A percentile compares a stretch with the other conserved stretches of the same genome.
Conservation (phyloP, 148 eudicot species). For the Rhododendron kiyosumense region DNA sequence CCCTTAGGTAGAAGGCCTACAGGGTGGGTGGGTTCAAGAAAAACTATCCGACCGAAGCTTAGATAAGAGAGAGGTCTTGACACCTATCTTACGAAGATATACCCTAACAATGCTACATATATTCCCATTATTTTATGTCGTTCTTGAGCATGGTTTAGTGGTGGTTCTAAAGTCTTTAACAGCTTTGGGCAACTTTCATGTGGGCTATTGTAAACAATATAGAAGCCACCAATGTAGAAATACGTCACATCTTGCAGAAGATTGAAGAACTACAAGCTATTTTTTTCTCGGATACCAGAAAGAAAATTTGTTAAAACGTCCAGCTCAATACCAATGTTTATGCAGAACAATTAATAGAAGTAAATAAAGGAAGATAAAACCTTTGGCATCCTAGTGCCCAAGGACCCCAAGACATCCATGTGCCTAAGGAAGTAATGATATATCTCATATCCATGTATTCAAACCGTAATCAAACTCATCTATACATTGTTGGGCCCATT, state of each 20-base stretch:
- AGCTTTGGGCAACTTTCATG: background rate
- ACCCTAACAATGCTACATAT: background rate
- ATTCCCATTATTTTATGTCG: background rate
- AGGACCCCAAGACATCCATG: too few relatives aligned
- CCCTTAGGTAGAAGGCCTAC: background rate
- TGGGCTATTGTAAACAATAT: background rate
- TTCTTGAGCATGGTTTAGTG: background rate
- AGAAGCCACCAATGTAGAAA: background rate
- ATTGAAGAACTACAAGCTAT: background rate
- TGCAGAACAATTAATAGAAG: too few relatives aligned
- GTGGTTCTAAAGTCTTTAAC: background rate
- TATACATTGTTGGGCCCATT: too few relatives aligned
- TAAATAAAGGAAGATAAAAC: too few relatives aligned
- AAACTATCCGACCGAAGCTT: background rate
- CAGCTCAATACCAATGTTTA: background rate
- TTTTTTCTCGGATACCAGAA: background rate
- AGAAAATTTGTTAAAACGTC: background rate
- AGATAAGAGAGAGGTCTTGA: background rate
- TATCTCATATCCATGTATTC: too few relatives aligned
- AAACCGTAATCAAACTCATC: too few relatives aligned
- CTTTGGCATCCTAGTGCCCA: too few relatives aligned
- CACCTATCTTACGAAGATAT: background rate
- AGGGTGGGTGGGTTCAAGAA: background rate
- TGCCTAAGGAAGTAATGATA: too few relatives aligned
- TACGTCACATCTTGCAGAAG: background rate